Evolutionary conservation across 192 early-diverging fungal genomes (phyloP).

Genomic region (Coemansia sp.): DNA sequence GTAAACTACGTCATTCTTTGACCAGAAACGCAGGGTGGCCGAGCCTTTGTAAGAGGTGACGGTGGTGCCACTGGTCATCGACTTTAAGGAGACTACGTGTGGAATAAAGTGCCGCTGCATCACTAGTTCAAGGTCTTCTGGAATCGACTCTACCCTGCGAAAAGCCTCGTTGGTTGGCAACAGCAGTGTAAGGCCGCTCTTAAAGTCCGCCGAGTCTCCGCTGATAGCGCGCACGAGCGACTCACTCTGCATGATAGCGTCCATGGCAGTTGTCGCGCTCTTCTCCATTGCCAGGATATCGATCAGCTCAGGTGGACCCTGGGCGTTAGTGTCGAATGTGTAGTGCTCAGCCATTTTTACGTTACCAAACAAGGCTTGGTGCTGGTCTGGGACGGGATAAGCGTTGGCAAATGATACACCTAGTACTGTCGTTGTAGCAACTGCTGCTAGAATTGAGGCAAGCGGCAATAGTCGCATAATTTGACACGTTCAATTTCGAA

Average conservation of each 20-base stretch:
- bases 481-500: background rate
- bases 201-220: conserved; percentile 46
- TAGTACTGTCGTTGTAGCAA: conserved; percentile 15
- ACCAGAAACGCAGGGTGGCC: conserved; percentile 31
- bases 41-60: conserved; percentile 27
- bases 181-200: conserved; percentile 35
- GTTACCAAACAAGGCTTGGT: conserved; percentile 19
- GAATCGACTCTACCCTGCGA: conserved; percentile 20
- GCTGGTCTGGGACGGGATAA: conserved; percentile 22
- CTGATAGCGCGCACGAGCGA: conserved; percentile 43
- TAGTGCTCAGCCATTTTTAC: conserved; percentile 22
- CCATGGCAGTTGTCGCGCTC: conserved; percentile 42
- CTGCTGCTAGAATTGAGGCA: conserved; percentile 16
- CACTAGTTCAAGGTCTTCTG: conserved; percentile 36
- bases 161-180: conserved; percentile 52
- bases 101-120: conserved; percentile 49
- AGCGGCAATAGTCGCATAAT: conserved; percentile 13
- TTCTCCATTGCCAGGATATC: conserved; percentile 43
- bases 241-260: conserved; percentile 48
- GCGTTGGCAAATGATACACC: conserved; percentile 14
- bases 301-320: conserved; percentile 35
- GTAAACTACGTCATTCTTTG: conserved; percentile 15
- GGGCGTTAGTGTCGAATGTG: conserved; percentile 30
- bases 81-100: conserved; percentile 19
- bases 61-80: conserved; percentile 28